Evolutionary conservation across 495 filamentous ascomycete genomes (phyloP).

Genomic region (Melanomma pulvis-pyrius): DNA sequence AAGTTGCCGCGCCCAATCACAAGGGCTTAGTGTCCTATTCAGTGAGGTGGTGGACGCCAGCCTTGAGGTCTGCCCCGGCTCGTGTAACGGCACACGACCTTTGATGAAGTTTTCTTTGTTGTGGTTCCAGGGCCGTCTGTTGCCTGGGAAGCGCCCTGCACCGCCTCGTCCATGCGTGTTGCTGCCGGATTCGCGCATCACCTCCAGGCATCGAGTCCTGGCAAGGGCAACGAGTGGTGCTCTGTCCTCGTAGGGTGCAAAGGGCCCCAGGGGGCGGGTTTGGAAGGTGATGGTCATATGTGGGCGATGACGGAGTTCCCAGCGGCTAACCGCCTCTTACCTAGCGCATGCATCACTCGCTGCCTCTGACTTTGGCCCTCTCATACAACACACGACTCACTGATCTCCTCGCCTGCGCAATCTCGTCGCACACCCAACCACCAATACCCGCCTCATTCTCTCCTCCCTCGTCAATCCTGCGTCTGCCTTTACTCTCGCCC

Average conservation of each 20-base stretch:
- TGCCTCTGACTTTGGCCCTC: neutral
- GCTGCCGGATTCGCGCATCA: neutral
- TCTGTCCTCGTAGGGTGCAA: neutral
- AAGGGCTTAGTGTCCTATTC: too few species aligned
- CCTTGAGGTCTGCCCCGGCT: neutral
- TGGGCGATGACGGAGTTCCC: too few species aligned
- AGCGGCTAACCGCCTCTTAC: too few species aligned
- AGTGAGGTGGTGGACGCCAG: too few species aligned
- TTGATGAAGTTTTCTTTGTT: neutral
- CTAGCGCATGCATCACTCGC: too few species aligned
- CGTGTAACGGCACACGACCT: conserved; percentile 16
- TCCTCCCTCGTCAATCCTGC: neutral
- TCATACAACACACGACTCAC: conserved; percentile 13
- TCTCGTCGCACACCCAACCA: neutral
- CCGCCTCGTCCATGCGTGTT: conserved; percentile 6
- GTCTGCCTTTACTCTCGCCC: neutral
- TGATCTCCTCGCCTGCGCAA: conserved; percentile 4
- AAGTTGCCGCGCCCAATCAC: too few species aligned
- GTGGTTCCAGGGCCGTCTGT: conserved; percentile 2
- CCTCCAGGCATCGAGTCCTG: neutral
- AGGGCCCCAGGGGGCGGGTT: neutral
- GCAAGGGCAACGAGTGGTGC: neutral
- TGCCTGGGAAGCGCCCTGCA: conserved; percentile 23
- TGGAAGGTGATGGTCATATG: too few species aligned
- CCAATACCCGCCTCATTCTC: neutral